A percentile compares a stretch with the other conserved stretches of the same genome.
Evolutionary conservation across 1,284 basidiomycete species (phyloP).

Genomic region (Trametes hirsuta): DNA sequence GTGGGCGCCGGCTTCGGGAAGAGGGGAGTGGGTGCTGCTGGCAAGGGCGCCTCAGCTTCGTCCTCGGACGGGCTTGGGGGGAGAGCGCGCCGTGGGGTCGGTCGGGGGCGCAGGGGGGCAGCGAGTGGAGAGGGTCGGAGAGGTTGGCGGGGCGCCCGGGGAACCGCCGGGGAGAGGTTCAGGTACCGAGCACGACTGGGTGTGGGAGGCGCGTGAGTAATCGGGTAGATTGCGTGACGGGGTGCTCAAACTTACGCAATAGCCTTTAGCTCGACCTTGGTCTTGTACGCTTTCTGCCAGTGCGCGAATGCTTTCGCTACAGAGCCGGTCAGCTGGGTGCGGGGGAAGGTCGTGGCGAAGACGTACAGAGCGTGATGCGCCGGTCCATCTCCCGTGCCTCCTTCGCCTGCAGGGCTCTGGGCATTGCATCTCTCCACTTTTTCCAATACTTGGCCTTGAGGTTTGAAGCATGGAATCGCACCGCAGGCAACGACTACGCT

Average conservation of each 20-base stretch:
- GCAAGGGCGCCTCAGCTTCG: conserved; percentile 29
- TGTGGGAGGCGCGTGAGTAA: conserved; percentile 15
- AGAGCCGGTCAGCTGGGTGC: conserved; percentile 23
- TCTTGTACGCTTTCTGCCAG: conserved; percentile 68
- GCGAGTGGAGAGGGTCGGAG: conserved; percentile 15
- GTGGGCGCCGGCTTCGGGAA: conserved; percentile 30
- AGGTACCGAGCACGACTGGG: conserved; percentile 67
- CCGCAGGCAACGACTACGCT: conserved; percentile 70
- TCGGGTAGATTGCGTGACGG: not conserved
- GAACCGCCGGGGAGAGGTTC: conserved; percentile 57
- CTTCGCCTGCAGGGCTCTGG: conserved; percentile 64
- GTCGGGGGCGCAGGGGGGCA: conserved; percentile 17
- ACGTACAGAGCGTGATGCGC: conserved; percentile 61
- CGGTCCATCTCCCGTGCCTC: conserved; percentile 65
- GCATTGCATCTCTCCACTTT: conserved; percentile 70
- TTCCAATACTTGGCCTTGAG: conserved; percentile 64
- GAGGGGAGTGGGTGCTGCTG: conserved; percentile 30
- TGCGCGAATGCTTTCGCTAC: conserved; percentile 61
- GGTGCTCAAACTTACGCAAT: conserved; percentile 63
- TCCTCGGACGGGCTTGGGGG: conserved; percentile 30
- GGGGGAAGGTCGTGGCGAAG: not conserved
- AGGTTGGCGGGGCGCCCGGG: conserved; percentile 25
- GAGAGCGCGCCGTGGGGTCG: conserved; percentile 34
- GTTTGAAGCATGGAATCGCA: conserved; percentile 67
- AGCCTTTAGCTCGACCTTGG: conserved; percentile 75